These are phyloP conservation scores for Emmonsiellopsis sp. DNA, from an alignment of 2,329 filamentous ascomycete species.

Conservation along the genomic window DNA sequence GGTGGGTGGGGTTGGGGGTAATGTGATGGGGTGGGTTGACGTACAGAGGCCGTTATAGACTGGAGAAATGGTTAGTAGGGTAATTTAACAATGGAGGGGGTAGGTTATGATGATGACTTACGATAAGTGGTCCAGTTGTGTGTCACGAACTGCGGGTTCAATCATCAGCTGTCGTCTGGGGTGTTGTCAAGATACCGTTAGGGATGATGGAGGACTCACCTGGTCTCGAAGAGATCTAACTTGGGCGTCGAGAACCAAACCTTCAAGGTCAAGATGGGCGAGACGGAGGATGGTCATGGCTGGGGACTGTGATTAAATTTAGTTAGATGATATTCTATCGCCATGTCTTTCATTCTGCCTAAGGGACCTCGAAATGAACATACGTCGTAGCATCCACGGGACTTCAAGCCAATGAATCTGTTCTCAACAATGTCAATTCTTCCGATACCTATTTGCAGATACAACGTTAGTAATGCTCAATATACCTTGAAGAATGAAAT, in stretches of 20 bases:
- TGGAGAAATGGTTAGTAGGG: too few relatives aligned
- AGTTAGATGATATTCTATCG: background rate
- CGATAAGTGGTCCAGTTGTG: too few relatives aligned
- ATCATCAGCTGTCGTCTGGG: too few relatives aligned
- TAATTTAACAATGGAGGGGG: slow-evolving; percentile 28
- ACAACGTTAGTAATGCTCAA: background rate
- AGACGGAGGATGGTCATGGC: slow-evolving; percentile 48
- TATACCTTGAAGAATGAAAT: background rate
- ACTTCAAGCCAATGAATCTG: slow-evolving; percentile 62
- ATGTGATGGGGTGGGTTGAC: background rate
- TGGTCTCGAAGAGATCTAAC: slow-evolving; percentile 54
- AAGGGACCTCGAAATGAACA: too few relatives aligned
- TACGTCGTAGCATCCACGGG: background rate
- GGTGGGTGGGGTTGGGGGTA: too few relatives aligned
- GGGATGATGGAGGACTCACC: background rate
- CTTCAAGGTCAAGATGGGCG: slow-evolving; percentile 55
- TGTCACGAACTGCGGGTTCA: too few relatives aligned
- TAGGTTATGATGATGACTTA: slow-evolving; percentile 53
- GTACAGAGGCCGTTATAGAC: slow-evolving; percentile 48
- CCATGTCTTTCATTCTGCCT: too few relatives aligned
- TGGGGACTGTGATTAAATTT: slow-evolving; percentile 32
- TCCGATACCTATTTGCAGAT: slow-evolving; percentile 47
- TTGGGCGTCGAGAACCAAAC: slow-evolving; percentile 54
- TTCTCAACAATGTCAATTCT: slow-evolving; percentile 70
- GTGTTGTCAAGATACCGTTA: background rate